Evolutionary conservation across 768 basidiomycete genomes (phyloP), one percentile per base, ranked within the genome.

Genomic region (Ramaria rubella): DNA sequence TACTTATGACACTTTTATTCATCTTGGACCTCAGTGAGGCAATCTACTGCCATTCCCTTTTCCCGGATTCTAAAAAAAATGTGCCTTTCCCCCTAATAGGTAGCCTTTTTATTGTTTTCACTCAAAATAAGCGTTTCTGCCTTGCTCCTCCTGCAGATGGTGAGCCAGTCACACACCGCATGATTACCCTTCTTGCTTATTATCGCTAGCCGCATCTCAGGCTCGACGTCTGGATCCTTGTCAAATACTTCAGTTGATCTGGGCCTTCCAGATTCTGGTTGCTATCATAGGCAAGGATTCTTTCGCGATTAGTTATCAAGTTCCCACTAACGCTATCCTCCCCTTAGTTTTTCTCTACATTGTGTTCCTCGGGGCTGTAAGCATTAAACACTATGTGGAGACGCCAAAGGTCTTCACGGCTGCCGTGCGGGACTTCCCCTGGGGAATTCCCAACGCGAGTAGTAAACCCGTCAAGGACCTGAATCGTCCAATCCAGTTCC

Each of bases 381-480:
- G 43, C 8, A 14, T 17, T 12, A 23, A 36, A 9, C 21, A 45
- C 9, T 55, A 24, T 17, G 14, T n/a, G 11, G 43, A 14, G 27
- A 55, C 44, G 5, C 54, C 54, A 21, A 15, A 7, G n/a, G 43
- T 55, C 6, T 19, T 55, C 29, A 23, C 17, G 4, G 14, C 42
- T 7, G 43, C 43, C 11, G 54, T 54, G 21, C 52, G 52, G 4
- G 52, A 54, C 27, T 40, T 55, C 27, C 43, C 14, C n/a, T 56
- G 55, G 55, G 44, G 23, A 7, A 15, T 15, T 15, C 23, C 29
- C 42, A 34, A n/a, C 31, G 17, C 14, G 31, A 29, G 27, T 17
- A 21, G 26, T 4, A 44, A n/a, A 23, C 17, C 45, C 19, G 21
- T 14, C 21, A 19, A 9, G 14, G 53, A 55, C 27, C 19, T 17